Conservation (phyloP, 257 asterid species). For the Penstemon newberryi region DNA sequence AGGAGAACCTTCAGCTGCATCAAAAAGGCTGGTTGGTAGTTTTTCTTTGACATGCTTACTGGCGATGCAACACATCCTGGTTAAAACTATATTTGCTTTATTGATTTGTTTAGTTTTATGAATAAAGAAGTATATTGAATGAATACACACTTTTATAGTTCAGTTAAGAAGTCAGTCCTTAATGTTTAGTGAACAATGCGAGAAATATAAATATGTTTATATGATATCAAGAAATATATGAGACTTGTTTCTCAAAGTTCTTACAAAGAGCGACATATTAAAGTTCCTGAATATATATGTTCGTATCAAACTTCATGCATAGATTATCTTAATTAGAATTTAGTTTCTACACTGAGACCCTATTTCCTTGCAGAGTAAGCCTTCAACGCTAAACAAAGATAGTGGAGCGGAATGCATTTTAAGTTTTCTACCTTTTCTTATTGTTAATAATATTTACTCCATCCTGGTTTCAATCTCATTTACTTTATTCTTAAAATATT, state of each 20-base stretch:
- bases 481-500: not conserved
- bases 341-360: too few species aligned
- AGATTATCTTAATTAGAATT: too few species aligned
- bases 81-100: not conserved
- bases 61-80: not conserved
- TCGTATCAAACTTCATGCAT: not conserved
- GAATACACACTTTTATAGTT: constrained; percentile 3
- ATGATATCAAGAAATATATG: constrained; percentile 10
- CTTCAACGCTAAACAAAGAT: constrained; percentile 41
- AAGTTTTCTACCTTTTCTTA: constrained; percentile 1
- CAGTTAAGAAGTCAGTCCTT: not conserved
- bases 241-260: constrained; percentile 5
- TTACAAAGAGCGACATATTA: constrained; percentile 9
- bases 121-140: constrained; percentile 5
- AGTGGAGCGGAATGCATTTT: constrained; percentile 46
- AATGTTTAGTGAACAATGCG: constrained; percentile 1
- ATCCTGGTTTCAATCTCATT: constrained; percentile 16
- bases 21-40: constrained; percentile 55
- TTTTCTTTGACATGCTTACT: constrained; percentile 8
- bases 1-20: constrained; percentile 41
- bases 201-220: constrained; percentile 12
- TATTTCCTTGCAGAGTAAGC: constrained; percentile 43
- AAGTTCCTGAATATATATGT: not conserved
- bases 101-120: not conserved
- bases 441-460: constrained; percentile 9